Conservation (phyloP, 73 alveolate species). For the Breviolum minutum region DNA sequence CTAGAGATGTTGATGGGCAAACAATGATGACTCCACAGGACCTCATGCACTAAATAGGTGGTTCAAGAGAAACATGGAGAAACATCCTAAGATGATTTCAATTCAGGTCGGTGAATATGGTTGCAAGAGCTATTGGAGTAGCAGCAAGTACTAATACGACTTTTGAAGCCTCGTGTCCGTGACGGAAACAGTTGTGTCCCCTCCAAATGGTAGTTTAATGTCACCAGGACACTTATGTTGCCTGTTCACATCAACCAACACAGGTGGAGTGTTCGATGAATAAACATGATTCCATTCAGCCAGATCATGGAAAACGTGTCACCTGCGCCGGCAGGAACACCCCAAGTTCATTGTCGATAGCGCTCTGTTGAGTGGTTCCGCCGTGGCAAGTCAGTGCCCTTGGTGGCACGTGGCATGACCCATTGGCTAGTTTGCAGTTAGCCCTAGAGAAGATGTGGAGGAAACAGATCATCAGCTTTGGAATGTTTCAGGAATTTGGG, state of each 20-base stretch:
- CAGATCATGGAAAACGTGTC: no score
- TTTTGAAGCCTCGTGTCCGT: no score
- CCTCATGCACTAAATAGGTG: not conserved
- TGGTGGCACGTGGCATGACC: not conserved
- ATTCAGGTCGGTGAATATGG: not conserved
- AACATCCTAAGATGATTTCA: not conserved
- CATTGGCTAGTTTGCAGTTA: not conserved
- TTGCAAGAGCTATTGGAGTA: not conserved
- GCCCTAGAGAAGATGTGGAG: not conserved
- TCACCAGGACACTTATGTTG: no score
- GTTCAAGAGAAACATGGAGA: not conserved
- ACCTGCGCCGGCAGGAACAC: slow-evolving; percentile 23
- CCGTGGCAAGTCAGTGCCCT: slow-evolving; percentile 64
- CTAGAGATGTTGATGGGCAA: no score
- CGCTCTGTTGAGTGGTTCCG: slow-evolving; percentile 60
- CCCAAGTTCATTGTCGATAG: slow-evolving; percentile 60
- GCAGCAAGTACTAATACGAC: not conserved
- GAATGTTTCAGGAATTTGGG: not conserved
- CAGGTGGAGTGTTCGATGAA: no score
- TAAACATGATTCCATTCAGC: no score
- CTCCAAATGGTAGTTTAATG: no score
- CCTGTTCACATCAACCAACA: no score
- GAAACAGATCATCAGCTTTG: not conserved
- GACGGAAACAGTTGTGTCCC: no score
- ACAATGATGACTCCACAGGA: no score